A percentile compares a stretch with the other conserved stretches of the same genome.
Conservation (phyloP, 495 filamentous ascomycete genomes). For the Trichoderma virens region DNA sequence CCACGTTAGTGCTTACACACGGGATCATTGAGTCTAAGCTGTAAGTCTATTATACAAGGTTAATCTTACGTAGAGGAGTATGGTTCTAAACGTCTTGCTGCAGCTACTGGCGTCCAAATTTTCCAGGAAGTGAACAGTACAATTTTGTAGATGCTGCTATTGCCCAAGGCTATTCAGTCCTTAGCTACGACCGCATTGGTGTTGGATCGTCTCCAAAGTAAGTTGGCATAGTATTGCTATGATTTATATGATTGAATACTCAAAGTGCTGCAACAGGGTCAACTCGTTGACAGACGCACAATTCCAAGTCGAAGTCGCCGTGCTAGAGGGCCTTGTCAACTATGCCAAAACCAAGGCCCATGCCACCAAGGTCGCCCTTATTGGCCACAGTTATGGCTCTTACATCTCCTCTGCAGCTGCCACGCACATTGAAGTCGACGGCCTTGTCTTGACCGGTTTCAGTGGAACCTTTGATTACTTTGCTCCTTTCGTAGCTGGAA, state of each 20-base stretch:
- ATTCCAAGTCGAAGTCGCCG: constrained; percentile 22
- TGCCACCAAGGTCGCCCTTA: constrained; percentile 19
- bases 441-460: constrained; percentile 20
- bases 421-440: constrained; percentile 16
- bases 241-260: neutral
- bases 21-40: constrained; percentile 24
- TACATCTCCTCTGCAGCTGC: constrained; percentile 21
- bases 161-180: constrained; percentile 42
- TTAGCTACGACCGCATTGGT: constrained; percentile 51
- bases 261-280: constrained; percentile 7
- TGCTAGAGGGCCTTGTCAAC: constrained; percentile 20
- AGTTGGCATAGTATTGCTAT: neutral
- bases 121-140: constrained; percentile 35
- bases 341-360: constrained; percentile 17
- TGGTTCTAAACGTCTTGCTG: constrained; percentile 7
- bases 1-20: constrained; percentile 19
- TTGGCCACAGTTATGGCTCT: constrained; percentile 26
- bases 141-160: constrained; percentile 49
- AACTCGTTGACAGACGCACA: constrained; percentile 19
- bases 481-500: constrained; percentile 19
- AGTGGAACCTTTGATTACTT: constrained; percentile 20
- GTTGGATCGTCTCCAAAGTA: constrained; percentile 47
- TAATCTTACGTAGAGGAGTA: neutral
- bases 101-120: constrained; percentile 19
- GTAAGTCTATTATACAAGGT: constrained; percentile 8